Evolutionary conservation across 164 flowering plant species (phyloP).

Genomic region (Berberis thunbergii): DNA sequence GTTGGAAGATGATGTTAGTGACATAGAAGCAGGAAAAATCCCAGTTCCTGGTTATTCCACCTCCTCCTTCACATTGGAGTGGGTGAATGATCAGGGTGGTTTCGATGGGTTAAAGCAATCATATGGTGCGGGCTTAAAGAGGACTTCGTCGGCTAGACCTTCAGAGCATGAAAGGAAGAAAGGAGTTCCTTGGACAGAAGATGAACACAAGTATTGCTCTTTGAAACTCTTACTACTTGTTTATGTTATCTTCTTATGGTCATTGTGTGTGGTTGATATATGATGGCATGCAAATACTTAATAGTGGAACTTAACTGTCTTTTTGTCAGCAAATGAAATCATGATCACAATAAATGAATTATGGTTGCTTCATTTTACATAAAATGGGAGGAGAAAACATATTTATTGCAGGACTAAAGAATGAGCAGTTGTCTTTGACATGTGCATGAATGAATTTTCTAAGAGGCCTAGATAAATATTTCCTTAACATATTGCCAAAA

Average conservation of each 20-base stretch:
- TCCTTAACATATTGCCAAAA: too few species aligned
- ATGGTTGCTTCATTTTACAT: too few species aligned
- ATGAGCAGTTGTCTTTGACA: too few species aligned
- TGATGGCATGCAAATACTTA: too few species aligned
- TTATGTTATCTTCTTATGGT: not conserved
- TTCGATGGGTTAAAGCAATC: conserved; percentile 26
- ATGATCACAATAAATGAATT: too few species aligned
- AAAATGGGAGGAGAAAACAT: too few species aligned
- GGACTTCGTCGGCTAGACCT: conserved; percentile 26
- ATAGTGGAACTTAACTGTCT: too few species aligned
- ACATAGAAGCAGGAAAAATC: not conserved
- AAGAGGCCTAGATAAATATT: too few species aligned
- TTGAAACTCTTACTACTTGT: not conserved
- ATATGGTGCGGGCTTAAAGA: conserved; percentile 25
- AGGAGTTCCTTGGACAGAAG: conserved; percentile 80
- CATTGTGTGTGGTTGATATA: not conserved
- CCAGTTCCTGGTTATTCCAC: conserved; percentile 2
- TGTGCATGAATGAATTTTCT: too few species aligned
- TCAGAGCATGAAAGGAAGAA: conserved; percentile 68
- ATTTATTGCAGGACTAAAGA: too few species aligned
- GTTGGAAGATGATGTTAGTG: not conserved
- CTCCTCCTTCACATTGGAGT: conserved; percentile 46
- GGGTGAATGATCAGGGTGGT: conserved; percentile 23
- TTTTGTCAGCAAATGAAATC: too few species aligned
- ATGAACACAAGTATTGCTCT: conserved; percentile 57